Evolutionary conservation across 352 stramenopile genomes (phyloP), one percentile per base, ranked within the genome.

Genomic region (Globisporangium echinulatum): DNA sequence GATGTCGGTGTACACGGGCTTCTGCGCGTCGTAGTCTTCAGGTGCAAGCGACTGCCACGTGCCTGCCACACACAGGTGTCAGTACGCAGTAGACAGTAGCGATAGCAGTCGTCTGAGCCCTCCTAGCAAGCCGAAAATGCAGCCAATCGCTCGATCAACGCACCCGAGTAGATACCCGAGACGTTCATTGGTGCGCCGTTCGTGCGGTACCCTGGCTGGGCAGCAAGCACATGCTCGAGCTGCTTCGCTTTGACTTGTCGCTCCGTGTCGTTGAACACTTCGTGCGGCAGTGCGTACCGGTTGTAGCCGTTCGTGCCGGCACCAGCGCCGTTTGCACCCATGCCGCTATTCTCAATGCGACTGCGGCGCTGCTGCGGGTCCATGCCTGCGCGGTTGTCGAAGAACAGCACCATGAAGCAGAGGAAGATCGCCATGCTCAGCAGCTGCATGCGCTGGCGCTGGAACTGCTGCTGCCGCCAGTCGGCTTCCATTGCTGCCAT

Each of bases 361-460:
- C 50, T 60, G 52, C 55, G 57, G 15, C 50, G 49, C 61, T 67
- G 49, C 61, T 67, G 61, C 40, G 61, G 59, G 53, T 69, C 69
- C 40, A 84, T 71, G 19, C 72, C 70, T 9, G 79, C 74, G 68
- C 78, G 79, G 65, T 88, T 89, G 59, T 93, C 84, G 54, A 93
- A 90, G 66, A 93, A 91, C 36, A 93, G 68, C 52, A 93, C 79
- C 69, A 93, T 84, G 63, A 93, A 93, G 68, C 84, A 93, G 33
- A 93, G 70, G 52, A 93, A 93, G 52, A 93, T 93, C 43, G 84
- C 82, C 78, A 90, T 93, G 56, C 81, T 91, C 7, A 93, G 76
- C 43, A 93, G 76, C 74, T 93, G 84, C 79, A 93, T 90, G 56
- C 84, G 84, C 71, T 90, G 80, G n/a, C 84, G 75, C 67, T 93